phyloP scores from a whole-genome alignment of 129 eudicot species.

The Centaurea solstitialis region DNA sequence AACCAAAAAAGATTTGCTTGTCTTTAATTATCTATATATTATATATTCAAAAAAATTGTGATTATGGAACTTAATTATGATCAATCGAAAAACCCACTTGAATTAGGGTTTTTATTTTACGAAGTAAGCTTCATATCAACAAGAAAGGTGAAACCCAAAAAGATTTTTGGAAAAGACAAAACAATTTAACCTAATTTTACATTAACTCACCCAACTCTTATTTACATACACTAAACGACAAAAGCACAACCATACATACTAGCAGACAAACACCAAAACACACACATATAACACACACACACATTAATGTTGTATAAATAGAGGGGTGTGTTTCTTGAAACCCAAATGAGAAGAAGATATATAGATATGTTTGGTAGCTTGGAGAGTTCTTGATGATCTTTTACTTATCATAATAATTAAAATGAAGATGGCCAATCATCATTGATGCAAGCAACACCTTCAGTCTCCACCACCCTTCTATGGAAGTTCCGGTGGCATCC shows the following conservation, averaged over 20 bases:
- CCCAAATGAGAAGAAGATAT: neutral
- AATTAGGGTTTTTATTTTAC: neutral
- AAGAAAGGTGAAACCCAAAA: neutral
- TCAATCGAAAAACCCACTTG: neutral
- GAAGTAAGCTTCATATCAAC: neutral
- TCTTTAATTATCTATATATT: too few relatives aligned
- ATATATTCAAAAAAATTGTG: neutral
- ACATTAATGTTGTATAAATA: constrained; percentile 33
- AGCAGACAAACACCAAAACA: constrained; percentile 20
- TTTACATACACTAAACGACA: constrained; percentile 42
- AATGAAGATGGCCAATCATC: constrained; percentile 27
- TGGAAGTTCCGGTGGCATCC: constrained; percentile 93
- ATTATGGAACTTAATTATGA: neutral
- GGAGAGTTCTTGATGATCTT: neutral
- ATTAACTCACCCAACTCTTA: constrained; percentile 37
- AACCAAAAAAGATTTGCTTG: too few relatives aligned
- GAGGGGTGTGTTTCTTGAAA: constrained; percentile 23
- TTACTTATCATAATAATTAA: neutral
- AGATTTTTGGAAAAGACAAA: constrained; percentile 8
- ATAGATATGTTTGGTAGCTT: neutral
- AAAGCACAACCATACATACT: constrained; percentile 33
- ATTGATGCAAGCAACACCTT: constrained; percentile 34
- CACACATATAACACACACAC: constrained; percentile 29
- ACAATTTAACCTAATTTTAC: constrained; percentile 32
- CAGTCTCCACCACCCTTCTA: constrained; percentile 60